A percentile compares a stretch with the other conserved stretches of the same genome.
Conservation (phyloP, 148 eudicot species). For the Heliosperma pusillum region DNA sequence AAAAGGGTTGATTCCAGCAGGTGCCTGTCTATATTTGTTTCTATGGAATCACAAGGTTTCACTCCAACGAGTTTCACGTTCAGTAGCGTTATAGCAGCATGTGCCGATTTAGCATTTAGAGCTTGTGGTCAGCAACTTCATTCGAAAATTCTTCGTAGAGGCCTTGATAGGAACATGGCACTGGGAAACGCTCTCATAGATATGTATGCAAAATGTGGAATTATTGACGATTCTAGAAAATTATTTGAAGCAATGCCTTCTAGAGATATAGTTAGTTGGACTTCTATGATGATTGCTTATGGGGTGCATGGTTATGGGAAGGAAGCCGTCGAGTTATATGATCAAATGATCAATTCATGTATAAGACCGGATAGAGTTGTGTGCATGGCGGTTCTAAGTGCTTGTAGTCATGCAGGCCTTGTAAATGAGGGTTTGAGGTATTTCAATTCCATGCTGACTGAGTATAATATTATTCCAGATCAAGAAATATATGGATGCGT, state of each 20-base stretch:
- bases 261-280: constrained; percentile 75
- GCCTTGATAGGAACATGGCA: constrained; percentile 52
- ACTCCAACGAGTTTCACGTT: constrained; percentile 75
- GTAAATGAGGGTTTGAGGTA: constrained; percentile 72
- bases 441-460: constrained; percentile 56
- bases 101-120: constrained; percentile 62
- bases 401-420: constrained; percentile 94
- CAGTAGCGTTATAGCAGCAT: constrained; percentile 66
- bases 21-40: constrained; percentile 52
- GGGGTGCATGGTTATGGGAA: constrained; percentile 83
- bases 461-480: constrained; percentile 54
- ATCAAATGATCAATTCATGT: constrained; percentile 56
- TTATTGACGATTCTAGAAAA: constrained; percentile 52
- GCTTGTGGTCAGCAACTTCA: constrained; percentile 74
- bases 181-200: constrained; percentile 72
- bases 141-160: constrained; percentile 53
- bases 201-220: constrained; percentile 96
- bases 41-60: constrained; percentile 56
- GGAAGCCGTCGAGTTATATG: constrained; percentile 60
- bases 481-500: constrained; percentile 79
- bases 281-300: constrained; percentile 88
- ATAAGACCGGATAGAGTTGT: constrained; percentile 65
- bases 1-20: constrained; percentile 49
- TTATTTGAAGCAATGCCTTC: constrained; percentile 47
- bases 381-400: constrained; percentile 72